Percentiles rank a stretch among this genome's conserved stretches.
Evolutionary conservation across 108 stramenopile species (phyloP).

Genomic region (Skeletonema grethae): DNA sequence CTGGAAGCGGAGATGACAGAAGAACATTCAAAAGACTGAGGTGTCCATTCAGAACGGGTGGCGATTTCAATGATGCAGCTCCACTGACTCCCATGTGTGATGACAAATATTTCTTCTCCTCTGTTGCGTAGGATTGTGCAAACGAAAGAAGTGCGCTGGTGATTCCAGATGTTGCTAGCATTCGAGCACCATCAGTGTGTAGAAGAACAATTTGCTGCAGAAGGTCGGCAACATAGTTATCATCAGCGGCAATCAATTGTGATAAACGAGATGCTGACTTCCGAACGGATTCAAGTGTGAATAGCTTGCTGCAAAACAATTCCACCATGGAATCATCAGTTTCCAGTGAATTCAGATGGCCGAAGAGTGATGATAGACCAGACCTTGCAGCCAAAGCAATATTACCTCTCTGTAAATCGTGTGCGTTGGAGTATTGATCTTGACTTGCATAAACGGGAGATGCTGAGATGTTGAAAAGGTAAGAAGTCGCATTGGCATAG

Average conservation of each 20-base stretch:
- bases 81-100: conserved; percentile 33
- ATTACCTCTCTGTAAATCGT: conserved; percentile 16
- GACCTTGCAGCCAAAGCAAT: conserved; percentile 51
- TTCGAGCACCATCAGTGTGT: conserved; percentile 41
- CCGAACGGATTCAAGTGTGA: conserved; percentile 10
- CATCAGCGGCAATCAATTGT: conserved; percentile 39
- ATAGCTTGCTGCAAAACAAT: conserved; percentile 21
- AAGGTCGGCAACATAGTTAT: conserved; percentile 51
- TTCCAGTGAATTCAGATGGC: conserved; percentile 26
- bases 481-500: conserved; percentile 46
- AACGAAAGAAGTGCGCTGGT: conserved; percentile 42
- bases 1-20: conserved; percentile 18
- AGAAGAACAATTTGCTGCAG: conserved; percentile 54
- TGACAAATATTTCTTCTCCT: conserved; percentile 36
- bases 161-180: conserved; percentile 53
- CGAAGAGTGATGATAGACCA: conserved; percentile 42
- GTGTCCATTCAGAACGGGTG: conserved; percentile 27
- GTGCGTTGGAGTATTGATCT: conserved; percentile 16
- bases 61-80: conserved; percentile 17
- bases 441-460: conserved; percentile 8
- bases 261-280: conserved; percentile 25
- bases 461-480: conserved; percentile 28
- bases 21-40: conserved; percentile 29
- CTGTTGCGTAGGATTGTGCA: conserved; percentile 38
- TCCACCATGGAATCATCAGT: conserved; percentile 4